Evolutionary conservation across 2,329 filamentous ascomycete genomes (phyloP).

Genomic region (Cladosporium velox): DNA sequence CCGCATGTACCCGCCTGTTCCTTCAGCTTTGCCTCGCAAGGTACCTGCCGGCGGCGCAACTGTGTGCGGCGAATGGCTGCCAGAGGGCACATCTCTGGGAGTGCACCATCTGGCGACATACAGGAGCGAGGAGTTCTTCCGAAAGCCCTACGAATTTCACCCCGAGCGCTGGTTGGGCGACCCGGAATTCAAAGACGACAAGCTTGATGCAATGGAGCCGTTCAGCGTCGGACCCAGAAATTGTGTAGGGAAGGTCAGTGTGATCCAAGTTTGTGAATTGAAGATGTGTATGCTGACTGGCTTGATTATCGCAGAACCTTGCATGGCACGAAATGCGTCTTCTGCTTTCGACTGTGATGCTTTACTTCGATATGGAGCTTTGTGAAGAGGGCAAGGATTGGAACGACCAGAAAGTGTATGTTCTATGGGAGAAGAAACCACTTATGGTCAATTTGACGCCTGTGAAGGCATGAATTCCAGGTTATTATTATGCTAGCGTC

Average conservation of each 20-base stretch:
- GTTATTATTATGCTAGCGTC: not conserved
- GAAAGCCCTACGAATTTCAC: constrained; percentile 1
- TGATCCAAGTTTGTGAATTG: too few species aligned
- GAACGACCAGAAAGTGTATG: constrained; percentile 36
- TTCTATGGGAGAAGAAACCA: constrained; percentile 37
- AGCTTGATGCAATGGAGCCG: constrained; percentile 33
- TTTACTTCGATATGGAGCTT: constrained; percentile 41
- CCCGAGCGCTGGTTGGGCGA: constrained; percentile 34
- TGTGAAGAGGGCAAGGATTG: constrained; percentile 33
- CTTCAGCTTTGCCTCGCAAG: constrained; percentile 37
- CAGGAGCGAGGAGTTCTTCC: constrained; percentile 20
- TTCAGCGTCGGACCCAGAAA: constrained; percentile 35
- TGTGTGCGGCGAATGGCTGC: constrained; percentile 31
- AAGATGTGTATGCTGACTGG: too few species aligned
- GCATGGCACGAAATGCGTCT: constrained; percentile 44
- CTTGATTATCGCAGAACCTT: constrained; percentile 24
- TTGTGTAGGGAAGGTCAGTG: constrained; percentile 25
- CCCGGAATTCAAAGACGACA: constrained; percentile 32
- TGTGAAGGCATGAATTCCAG: not conserved
- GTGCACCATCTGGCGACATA: constrained; percentile 28
- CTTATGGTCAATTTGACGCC: constrained; percentile 26
- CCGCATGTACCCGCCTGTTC: constrained; percentile 44
- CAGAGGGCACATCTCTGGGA: constrained; percentile 24
- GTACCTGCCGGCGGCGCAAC: constrained; percentile 32
- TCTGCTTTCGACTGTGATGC: constrained; percentile 41